Conservation (phyloP, 495 filamentous ascomycete genomes). For the Evansstolkia leycettana region DNA sequence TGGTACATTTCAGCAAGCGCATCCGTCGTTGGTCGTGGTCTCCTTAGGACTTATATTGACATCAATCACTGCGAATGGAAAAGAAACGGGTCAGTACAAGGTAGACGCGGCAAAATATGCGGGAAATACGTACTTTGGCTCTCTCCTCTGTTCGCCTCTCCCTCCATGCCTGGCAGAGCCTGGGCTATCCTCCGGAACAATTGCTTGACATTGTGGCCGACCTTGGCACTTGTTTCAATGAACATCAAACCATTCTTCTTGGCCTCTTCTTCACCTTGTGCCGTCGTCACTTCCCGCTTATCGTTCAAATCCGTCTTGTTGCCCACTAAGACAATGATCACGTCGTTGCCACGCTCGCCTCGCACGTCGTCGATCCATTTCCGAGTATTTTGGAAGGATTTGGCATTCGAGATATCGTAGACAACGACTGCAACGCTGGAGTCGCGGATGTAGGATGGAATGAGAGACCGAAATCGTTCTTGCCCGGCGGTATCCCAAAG, state of each 20-base stretch:
- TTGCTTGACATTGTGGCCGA: constrained; percentile 95
- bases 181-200: constrained; percentile 96
- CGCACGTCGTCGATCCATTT: constrained; percentile 99
- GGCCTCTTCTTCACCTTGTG: constrained; percentile 96
- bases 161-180: constrained; percentile 95
- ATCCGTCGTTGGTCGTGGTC: constrained; percentile 62
- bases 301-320: constrained; percentile 99
- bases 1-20: constrained; percentile 52
- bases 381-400: constrained; percentile 91
- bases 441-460: constrained; percentile 96
- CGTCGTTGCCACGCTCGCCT: constrained; percentile 91
- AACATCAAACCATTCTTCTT: constrained; percentile 96
- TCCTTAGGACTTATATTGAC: constrained; percentile 76
- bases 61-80: constrained; percentile 62
- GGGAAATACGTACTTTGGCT: constrained; percentile 45
- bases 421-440: constrained; percentile 94
- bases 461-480: constrained; percentile 90
- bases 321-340: constrained; percentile 95
- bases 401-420: constrained; percentile 95
- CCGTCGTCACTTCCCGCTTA: constrained; percentile 88
- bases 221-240: constrained; percentile 96
- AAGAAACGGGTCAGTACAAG: constrained; percentile 9
- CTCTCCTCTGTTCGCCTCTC: constrained; percentile 50
- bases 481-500: constrained; percentile 98
- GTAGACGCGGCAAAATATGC: not conserved